Conservation (phyloP, 805 yeast species). For the Lipomyces orientalis region DNA sequence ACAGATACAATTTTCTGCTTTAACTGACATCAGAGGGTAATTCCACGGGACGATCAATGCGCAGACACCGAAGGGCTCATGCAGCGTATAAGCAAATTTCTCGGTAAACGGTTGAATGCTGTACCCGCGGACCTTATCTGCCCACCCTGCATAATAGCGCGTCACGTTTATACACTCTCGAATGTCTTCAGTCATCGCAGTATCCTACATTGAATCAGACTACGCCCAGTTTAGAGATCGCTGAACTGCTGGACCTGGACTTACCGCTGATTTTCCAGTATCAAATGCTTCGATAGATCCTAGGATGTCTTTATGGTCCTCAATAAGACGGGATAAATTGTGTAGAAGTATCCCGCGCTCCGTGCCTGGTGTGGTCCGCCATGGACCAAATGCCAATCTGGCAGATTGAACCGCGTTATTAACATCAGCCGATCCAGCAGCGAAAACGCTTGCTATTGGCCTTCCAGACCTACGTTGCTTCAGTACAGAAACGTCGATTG, state of each 20-base stretch:
- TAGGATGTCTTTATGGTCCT: conserved; percentile 12
- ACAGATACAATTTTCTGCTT: not conserved
- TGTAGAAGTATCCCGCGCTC: conserved; percentile 18
- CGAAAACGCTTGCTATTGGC: conserved; percentile 8
- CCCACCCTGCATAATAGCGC: conserved; percentile 75
- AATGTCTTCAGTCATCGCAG: conserved; percentile 52
- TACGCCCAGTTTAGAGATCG: not conserved
- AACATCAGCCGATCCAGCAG: conserved; percentile 22
- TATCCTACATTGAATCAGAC: conserved; percentile 3
- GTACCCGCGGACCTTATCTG: conserved; percentile 66
- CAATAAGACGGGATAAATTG: conserved; percentile 13
- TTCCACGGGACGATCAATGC: conserved; percentile 78
- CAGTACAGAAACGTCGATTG: not conserved
- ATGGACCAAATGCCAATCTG: conserved; percentile 14
- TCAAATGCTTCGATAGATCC: conserved; percentile 27
- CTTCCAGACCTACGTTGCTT: conserved; percentile 17
- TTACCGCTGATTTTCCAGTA: conserved; percentile 30
- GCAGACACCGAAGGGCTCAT: conserved; percentile 70
- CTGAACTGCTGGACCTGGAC: not conserved
- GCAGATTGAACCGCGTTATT: conserved; percentile 26
- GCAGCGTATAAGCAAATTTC: conserved; percentile 70
- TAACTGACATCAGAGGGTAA: conserved; percentile 55
- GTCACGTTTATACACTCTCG: conserved; percentile 60
- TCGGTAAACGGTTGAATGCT: conserved; percentile 64
- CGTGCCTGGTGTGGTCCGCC: conserved; percentile 23